These are phyloP conservation scores for Malassezia sympodialis DNA, from an alignment of 1,284 basidiomycete genomes.

Conservation along the genomic window DNA sequence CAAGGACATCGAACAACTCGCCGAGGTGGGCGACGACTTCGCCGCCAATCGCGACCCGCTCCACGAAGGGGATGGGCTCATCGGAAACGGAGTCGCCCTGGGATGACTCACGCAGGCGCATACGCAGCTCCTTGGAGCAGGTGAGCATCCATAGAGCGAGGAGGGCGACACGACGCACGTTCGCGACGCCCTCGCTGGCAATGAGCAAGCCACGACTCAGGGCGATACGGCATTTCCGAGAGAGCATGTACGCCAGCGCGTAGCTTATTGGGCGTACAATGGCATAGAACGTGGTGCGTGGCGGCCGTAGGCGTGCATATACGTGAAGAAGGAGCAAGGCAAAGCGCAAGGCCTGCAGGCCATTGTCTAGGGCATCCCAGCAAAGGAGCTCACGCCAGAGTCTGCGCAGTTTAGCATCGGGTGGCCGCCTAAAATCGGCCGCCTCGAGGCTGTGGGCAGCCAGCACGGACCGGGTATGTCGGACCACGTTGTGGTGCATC, in stretches of 20 bases:
- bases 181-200: constrained; percentile 12
- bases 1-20: constrained; percentile 30
- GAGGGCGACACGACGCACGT: constrained; percentile 14
- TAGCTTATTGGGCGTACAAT: constrained; percentile 1
- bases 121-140: background rate
- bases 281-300: background rate
- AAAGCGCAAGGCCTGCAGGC: constrained; percentile 11
- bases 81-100: background rate
- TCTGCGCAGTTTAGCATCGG: background rate
- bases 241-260: background rate
- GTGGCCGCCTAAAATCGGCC: background rate
- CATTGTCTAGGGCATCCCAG: constrained; percentile 15
- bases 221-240: background rate
- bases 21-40: constrained; percentile 15
- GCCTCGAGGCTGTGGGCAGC: background rate
- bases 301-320: background rate
- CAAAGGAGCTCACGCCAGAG: background rate
- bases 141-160: background rate
- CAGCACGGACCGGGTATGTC: background rate
- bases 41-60: background rate
- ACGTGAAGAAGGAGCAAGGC: constrained; percentile 5
- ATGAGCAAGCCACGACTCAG: constrained; percentile 3
- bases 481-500: background rate
- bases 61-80: background rate
- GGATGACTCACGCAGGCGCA: background rate